A percentile compares a stretch with the other conserved stretches of the same genome.
phyloP scores from a whole-genome alignment of 2,329 filamentous ascomycete genomes.

The Sporothrix pseudoabietina region DNA sequence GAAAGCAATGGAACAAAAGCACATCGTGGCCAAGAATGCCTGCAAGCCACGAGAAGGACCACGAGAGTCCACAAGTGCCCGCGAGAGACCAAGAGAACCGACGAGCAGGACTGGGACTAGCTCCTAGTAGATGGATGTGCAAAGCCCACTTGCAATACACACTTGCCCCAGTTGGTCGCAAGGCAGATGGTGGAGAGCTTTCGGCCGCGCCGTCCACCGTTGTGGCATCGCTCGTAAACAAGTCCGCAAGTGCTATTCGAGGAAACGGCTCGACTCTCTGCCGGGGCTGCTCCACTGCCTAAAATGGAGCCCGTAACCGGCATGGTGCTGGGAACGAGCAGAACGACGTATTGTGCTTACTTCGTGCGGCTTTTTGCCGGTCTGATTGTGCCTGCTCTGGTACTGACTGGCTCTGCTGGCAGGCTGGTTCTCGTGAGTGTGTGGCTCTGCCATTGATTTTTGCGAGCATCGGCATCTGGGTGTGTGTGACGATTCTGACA shows the following conservation, averaged over 20 bases:
- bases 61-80: neutral
- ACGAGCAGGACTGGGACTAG: neutral
- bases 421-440: neutral
- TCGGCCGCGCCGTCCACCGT: constrained; percentile 25
- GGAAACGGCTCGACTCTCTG: constrained; percentile 13
- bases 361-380: neutral
- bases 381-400: neutral
- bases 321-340: constrained; percentile 6
- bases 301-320: neutral
- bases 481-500: neutral
- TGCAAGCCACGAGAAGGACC: constrained; percentile 14
- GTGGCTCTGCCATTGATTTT: constrained; percentile 12
- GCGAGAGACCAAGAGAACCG: no score
- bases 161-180: neutral
- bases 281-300: constrained; percentile 24
- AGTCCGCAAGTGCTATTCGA: constrained; percentile 4
- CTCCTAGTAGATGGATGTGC: neutral
- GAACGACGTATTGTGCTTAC: neutral
- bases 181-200: constrained; percentile 22
- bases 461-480: constrained; percentile 13
- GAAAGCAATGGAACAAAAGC: neutral
- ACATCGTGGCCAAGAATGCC: constrained; percentile 8
- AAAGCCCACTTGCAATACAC: neutral
- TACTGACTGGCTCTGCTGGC: neutral
- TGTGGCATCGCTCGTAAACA: constrained; percentile 26